Base-by-base conservation (phyloP, 2,329 filamentous ascomycete genomes). In the Penicillium janthinellum region DNA sequence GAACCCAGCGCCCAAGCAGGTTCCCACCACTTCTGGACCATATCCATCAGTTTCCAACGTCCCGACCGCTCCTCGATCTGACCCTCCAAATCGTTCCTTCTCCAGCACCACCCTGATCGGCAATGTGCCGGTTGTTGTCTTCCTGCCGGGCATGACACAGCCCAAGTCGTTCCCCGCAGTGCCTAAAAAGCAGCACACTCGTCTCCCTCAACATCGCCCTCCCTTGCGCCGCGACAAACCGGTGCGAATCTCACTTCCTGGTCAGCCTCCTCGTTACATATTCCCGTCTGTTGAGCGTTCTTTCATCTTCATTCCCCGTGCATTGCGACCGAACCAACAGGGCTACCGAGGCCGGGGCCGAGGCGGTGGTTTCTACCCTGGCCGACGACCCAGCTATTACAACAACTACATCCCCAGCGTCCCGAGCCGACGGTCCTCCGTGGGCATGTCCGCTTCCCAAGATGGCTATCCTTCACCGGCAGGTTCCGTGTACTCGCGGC, bases 281-380 rank as follows among this genome's bases (percentile, higher is more conserved):
- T 96, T 95, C 77, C 95, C 95, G 5, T 90, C 92, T 2, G 83
- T 86, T 49, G 93, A 97, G 70, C 84, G 95, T 65, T 98, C 95
- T 0, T 99, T 99, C 76, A 96, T 97, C 70, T 99, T 99, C 78
- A 99, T 99, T 61, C 95, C 95, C 12, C 86, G 95, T 66, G 94
- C 94, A 11, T 85, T 97, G 80, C 87, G 95, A 67, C 95, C 95
- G 14, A 97, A 96, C 73, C 92, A 96, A 74, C 91, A 96, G 79
- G 86, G 88, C 34, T 86, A 88, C 66, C 82, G 86, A 57, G 84
- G 84, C 54, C 84, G 90, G 57, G 90, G 89, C 61, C 89, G 91
- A 71, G 88, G 91, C 71, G 88, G 91, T 39, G 73, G 75, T 8
- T 75, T 91, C 41, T 96, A 93, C 70, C 82, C 82, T 67, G 90